Evolutionary conservation across 192 early-diverging fungal genomes (phyloP), one percentile per base, ranked within the genome.

Genomic region (Linnemannia hyalina): DNA sequence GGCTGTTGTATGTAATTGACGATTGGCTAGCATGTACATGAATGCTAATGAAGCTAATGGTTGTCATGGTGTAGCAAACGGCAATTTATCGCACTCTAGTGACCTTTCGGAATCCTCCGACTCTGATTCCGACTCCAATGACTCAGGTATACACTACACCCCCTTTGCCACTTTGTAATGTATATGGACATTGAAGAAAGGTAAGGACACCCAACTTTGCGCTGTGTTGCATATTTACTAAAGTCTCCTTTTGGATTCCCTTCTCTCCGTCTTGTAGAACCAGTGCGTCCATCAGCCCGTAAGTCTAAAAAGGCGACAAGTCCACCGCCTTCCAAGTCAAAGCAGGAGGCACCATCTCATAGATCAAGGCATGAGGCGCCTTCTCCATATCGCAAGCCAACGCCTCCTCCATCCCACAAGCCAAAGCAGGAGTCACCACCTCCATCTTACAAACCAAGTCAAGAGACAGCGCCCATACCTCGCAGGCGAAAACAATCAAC

Each of bases 91-190:
- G n/a, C 55, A 57, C n/a, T 57, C 55, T 10, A 57, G 82, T n/a
- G 83, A 92, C 20, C 82, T 88, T 40, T 91, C 90, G 22, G 91
- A 88, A 73, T 89, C 88, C 32, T 90, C 92, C 29, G 89, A 90
- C 54, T 94, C 93, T 47, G 93, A 86, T 68, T 95, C 96, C 57
- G 96, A 94, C 70, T 94, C 95, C 57, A 95, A 97, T 88, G 95
- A 95, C 87, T 95, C 95, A 91, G 96, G 95, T 93, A 96, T 74
- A 75, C 46, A 5, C 32, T 54, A 47, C 47, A 20, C 68, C 35
- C 0, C 5, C 20, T 3, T 52, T 0, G 49, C 49, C 20, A 22
- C 1, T 20, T 52, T 52, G 20, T 15, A 22, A 22, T 54, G 52
- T 36, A 38, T 78, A 57, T 26, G 6, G 23, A 26, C n/a, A 26